Conservation (phyloP, 164 flowering plant genomes). For the Platanus orientalis region DNA sequence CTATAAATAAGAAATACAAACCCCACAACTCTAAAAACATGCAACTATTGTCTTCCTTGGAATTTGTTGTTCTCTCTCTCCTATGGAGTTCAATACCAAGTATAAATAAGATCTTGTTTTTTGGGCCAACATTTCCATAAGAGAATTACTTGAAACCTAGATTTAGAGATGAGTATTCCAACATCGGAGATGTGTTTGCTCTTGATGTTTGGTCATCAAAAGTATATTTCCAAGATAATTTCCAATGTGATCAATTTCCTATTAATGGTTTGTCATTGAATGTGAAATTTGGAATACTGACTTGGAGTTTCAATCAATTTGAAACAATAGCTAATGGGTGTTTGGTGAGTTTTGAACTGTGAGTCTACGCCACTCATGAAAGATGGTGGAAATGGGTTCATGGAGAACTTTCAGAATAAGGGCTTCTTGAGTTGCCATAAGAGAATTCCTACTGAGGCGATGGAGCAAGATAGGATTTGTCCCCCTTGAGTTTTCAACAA, state of each 20-base stretch:
- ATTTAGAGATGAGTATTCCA: no score
- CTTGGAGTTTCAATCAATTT: slow-evolving; percentile 25
- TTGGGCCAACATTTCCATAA: slow-evolving; percentile 11
- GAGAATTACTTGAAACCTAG: slow-evolving; percentile 30
- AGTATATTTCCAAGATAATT: slow-evolving; percentile 27
- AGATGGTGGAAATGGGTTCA: slow-evolving; percentile 18
- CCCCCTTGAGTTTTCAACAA: slow-evolving; percentile 16
- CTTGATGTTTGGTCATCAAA: slow-evolving; percentile 23
- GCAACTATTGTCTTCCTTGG: not conserved
- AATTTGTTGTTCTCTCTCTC: slow-evolving; percentile 11
- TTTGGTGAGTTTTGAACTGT: slow-evolving; percentile 13
- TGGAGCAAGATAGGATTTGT: slow-evolving; percentile 9
- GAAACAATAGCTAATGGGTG: slow-evolving; percentile 18
- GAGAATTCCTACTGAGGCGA: slow-evolving; percentile 6
- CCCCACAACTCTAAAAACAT: not conserved
- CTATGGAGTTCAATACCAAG: slow-evolving; percentile 30
- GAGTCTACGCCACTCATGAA: slow-evolving; percentile 32
- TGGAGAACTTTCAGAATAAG: slow-evolving; percentile 26
- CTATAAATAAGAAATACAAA: not conserved
- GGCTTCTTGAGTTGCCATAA: slow-evolving; percentile 16
- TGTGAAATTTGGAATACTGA: slow-evolving; percentile 15
- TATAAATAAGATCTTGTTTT: slow-evolving; percentile 14
- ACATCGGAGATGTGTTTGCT: slow-evolving; percentile 26
- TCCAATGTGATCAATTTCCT: slow-evolving; percentile 31
- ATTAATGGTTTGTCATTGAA: slow-evolving; percentile 23